Conservation (phyloP, 345 rosid species). For the Eutrema japonicum region DNA sequence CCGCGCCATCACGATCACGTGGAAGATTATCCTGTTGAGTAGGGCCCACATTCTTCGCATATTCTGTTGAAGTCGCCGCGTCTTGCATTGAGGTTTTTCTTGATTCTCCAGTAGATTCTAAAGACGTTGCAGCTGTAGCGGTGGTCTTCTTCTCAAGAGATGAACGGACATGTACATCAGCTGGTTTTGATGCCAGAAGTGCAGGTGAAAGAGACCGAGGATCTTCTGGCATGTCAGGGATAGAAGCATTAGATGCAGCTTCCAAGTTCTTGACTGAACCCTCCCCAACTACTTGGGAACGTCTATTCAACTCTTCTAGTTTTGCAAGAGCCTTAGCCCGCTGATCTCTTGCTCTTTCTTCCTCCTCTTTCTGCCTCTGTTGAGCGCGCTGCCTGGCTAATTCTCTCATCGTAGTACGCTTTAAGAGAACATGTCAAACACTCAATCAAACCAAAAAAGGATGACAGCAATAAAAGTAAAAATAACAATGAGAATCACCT, state of each 20-base stretch:
- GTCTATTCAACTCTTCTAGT: conserved; percentile 83
- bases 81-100: conserved; percentile 43
- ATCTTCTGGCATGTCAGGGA: conserved; percentile 51
- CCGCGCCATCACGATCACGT: conserved; percentile 44
- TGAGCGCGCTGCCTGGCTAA: conserved; percentile 70
- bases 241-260: conserved; percentile 40
- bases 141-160: conserved; percentile 40
- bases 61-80: conserved; percentile 38
- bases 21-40: conserved; percentile 38
- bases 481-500: conserved; percentile 15
- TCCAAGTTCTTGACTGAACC: conserved; percentile 50
- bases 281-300: conserved; percentile 57
- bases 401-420: conserved; percentile 82
- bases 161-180: conserved; percentile 34
- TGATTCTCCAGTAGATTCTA: conserved; percentile 45
- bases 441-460: conserved; percentile 18
- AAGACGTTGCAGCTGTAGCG: conserved; percentile 46
- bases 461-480: conserved; percentile 27
- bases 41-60: conserved; percentile 45
- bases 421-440: conserved; percentile 36
- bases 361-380: conserved; percentile 84
- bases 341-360: conserved; percentile 85
- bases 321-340: conserved; percentile 87
- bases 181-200: conserved; percentile 33
- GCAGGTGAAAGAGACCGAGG: conserved; percentile 41